A percentile compares a stretch with the other conserved stretches of the same genome.
Evolutionary conservation across 305 asterid genomes (phyloP).

Genomic region (Coffea humblotiana): DNA sequence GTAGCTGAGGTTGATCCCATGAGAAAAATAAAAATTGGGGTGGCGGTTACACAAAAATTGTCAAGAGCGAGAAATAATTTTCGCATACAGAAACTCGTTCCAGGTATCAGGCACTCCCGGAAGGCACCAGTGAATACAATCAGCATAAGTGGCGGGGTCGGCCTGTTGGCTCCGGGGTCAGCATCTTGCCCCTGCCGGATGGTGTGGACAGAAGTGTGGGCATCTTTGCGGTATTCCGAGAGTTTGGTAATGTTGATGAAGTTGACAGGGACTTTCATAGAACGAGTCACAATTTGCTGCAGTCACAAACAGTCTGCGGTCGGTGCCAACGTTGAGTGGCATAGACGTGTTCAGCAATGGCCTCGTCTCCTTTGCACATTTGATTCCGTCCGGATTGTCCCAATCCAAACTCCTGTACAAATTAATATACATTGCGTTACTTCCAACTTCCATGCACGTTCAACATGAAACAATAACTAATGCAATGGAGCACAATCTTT

Average conservation of each 20-base stretch:
- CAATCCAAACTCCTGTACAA: slow-evolving; percentile 87
- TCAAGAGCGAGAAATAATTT: slow-evolving; percentile 57
- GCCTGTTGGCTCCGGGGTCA: slow-evolving; percentile 80
- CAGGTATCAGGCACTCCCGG: slow-evolving; percentile 96
- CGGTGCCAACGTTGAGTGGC: slow-evolving; percentile 85
- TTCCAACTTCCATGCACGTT: background rate
- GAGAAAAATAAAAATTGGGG: background rate
- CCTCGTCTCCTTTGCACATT: slow-evolving; percentile 79
- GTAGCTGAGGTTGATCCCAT: background rate
- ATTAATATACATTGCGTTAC: background rate
- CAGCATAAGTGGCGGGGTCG: slow-evolving; percentile 75
- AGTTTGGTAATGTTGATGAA: slow-evolving; percentile 80
- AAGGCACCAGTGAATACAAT: slow-evolving; percentile 97
- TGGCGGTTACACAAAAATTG: background rate
- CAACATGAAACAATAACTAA: background rate
- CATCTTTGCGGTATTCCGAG: slow-evolving; percentile 91
- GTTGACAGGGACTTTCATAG: slow-evolving; percentile 53
- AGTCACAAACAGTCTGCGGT: slow-evolving; percentile 45
- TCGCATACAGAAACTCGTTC: slow-evolving; percentile 87
- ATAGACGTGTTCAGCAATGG: slow-evolving; percentile 78
- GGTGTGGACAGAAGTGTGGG: slow-evolving; percentile 93
- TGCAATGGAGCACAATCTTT: background rate
- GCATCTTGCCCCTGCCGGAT: slow-evolving; percentile 92
- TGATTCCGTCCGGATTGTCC: slow-evolving; percentile 86
- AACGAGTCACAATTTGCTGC: slow-evolving; percentile 63